A percentile compares a stretch with the other conserved stretches of the same genome.
Conservation (phyloP, 345 rosid genomes). For the Hibiscus syriacus region DNA sequence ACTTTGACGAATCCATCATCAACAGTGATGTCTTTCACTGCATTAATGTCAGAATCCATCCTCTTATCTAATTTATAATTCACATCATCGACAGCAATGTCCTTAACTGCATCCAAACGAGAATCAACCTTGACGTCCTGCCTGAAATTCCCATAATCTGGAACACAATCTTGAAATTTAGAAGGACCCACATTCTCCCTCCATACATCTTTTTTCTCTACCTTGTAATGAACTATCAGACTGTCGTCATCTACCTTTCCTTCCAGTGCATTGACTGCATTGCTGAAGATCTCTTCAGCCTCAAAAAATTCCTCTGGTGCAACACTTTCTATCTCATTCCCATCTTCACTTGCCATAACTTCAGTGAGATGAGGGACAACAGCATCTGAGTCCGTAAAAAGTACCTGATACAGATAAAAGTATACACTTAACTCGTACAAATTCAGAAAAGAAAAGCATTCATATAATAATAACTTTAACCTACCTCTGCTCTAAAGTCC, state of each 20-base stretch:
- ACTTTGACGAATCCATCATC: slow-evolving; percentile 58
- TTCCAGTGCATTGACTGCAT: slow-evolving; percentile 53
- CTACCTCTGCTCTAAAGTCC: slow-evolving; percentile 94
- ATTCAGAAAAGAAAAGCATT: slow-evolving; percentile 19
- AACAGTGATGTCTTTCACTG: slow-evolving; percentile 78
- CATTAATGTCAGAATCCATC: slow-evolving; percentile 39
- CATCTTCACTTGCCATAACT: slow-evolving; percentile 47
- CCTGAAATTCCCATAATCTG: slow-evolving; percentile 56
- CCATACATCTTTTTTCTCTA: slow-evolving; percentile 48
- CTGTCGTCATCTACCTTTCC: slow-evolving; percentile 39
- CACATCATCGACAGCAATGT: slow-evolving; percentile 90
- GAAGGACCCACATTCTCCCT: slow-evolving; percentile 63
- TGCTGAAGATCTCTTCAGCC: slow-evolving; percentile 94
- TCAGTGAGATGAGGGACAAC: slow-evolving; percentile 49
- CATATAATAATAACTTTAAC: slow-evolving; percentile 25
- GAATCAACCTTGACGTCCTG: slow-evolving; percentile 38
- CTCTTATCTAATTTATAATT: slow-evolving; percentile 51
- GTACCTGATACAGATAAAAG: slow-evolving; percentile 79
- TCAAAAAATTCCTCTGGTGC: slow-evolving; percentile 97
- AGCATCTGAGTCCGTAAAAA: slow-evolving; percentile 73
- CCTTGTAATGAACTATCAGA: slow-evolving; percentile 23
- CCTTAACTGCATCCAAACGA: slow-evolving; percentile 63
- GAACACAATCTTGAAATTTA: slow-evolving; percentile 65
- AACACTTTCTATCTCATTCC: slow-evolving; percentile 48
- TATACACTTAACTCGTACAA: slow-evolving; percentile 59